Conservation (phyloP, 2,329 filamentous ascomycete species). For the Harringtonia aguacate region DNA sequence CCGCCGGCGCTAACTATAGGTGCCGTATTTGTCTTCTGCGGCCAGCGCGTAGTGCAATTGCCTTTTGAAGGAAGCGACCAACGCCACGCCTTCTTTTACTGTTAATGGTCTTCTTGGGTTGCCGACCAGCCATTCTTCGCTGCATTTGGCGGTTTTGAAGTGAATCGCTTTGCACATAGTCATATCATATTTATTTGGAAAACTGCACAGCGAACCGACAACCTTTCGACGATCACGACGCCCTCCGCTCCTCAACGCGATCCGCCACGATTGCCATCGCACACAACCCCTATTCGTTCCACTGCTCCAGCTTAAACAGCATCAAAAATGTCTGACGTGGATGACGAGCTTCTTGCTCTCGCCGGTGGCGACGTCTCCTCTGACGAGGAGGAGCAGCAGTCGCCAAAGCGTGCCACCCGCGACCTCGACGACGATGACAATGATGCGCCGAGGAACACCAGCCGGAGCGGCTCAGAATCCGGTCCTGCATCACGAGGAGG, state of each 20-base stretch:
- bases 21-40: neutral
- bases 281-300: neutral
- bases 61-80: too few species aligned
- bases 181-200: too few species aligned
- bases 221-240: too few species aligned
- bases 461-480: conserved; percentile 33
- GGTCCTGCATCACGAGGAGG: conserved; percentile 29
- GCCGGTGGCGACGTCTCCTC: conserved; percentile 65
- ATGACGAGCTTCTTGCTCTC: conserved; percentile 87
- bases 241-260: too few species aligned
- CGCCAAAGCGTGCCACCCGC: conserved; percentile 66
- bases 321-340: conserved; percentile 69
- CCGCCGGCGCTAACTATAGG: neutral
- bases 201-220: too few species aligned
- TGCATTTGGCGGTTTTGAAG: too few species aligned
- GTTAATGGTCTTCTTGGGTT: too few species aligned
- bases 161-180: too few species aligned
- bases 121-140: too few species aligned
- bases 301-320: neutral
- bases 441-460: conserved; percentile 38
- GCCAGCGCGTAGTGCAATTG: too few species aligned
- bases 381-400: conserved; percentile 41
- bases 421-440: conserved; percentile 50
- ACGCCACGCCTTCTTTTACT: too few species aligned
- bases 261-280: neutral